Base-by-base conservation (phyloP, 1,139 yeast genomes). In the Pichia sorboxylosa region DNA sequence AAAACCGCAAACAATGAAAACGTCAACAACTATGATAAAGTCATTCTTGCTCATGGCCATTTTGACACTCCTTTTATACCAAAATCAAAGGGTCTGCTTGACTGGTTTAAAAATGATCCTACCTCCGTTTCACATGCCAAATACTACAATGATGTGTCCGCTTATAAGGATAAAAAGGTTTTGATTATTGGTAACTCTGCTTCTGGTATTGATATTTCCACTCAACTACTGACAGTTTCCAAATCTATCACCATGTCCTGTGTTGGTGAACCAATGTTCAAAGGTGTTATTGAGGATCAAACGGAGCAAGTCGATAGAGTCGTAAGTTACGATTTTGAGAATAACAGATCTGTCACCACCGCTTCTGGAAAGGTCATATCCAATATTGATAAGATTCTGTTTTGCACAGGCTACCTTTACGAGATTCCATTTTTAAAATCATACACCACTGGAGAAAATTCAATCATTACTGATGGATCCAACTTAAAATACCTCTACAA, bases 341-440 rank as follows among this genome's bases (percentile, higher is more conserved):
- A 48, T 14, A 38, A 46, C 21, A 46, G 54, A 33, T 49, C 65
- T 0, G 55, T 55, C 3, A 41, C 40, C 15, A 55, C 65, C 4
- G 48, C 31, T 1, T 54, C 54, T 19, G 62, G 60, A 11, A 43
- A 44, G 11, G 38, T 30, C 2, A 31, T 61, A 10, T 29, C 35
- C 1, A 56, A 47, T 17, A 57, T 67, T 25, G 73, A 67, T 43
- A 32, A 32, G 3, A 48, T 68, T 3, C 49, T 68, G 4, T 65
- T 63, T 41, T 66, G 72, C 46, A 68, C 73, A 2, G 74, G 73
- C 5, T 67, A 66, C 43, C 47, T 62, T 18, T 65, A 64, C 45
- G 53, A 54, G 32, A 39, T 63, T 22, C 70, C 71, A 6, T 67
- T 66, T 38, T 48, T 66, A 32, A 51, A 55, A 33, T 44, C 55